A percentile compares a stretch with the other conserved stretches of the same genome.
Evolutionary conservation across 2,329 filamentous ascomycete genomes (phyloP).

Genomic region (Herpotrichia juniperi): DNA sequence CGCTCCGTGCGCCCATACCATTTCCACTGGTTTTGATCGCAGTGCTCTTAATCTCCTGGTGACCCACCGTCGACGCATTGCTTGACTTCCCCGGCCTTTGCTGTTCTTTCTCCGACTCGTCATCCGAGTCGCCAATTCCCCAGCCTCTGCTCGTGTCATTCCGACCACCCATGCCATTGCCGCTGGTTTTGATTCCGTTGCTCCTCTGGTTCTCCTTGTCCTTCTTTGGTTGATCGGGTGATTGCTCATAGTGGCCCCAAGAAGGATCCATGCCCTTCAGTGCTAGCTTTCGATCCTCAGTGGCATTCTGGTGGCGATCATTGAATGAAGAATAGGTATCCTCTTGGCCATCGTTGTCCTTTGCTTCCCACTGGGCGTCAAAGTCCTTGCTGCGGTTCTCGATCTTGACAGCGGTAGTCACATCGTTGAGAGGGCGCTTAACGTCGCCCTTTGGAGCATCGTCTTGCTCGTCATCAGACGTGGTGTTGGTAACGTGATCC

Average conservation of each 20-base stretch:
- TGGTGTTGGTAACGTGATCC: constrained; percentile 69
- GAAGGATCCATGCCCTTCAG: constrained; percentile 58
- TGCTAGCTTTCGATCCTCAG: constrained; percentile 69
- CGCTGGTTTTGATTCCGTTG: constrained; percentile 40
- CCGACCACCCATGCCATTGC: constrained; percentile 48
- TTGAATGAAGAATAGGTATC: constrained; percentile 37
- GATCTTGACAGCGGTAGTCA: constrained; percentile 76
- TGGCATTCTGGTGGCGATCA: constrained; percentile 49
- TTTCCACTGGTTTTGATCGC: constrained; percentile 42
- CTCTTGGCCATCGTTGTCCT: constrained; percentile 59
- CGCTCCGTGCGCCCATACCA: constrained; percentile 49
- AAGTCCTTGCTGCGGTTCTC: constrained; percentile 78
- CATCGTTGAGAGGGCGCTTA: constrained; percentile 63
- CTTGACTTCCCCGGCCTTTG: constrained; percentile 13
- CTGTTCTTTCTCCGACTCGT: constrained; percentile 17
- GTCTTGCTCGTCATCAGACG: constrained; percentile 55
- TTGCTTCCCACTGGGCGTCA: constrained; percentile 76
- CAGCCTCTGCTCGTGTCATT: constrained; percentile 45
- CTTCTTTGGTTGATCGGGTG: constrained; percentile 31
- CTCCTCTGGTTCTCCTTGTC: constrained; percentile 31
- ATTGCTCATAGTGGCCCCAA: constrained; percentile 43
- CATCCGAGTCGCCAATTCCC: constrained; percentile 48
- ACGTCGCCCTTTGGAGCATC: constrained; percentile 36
- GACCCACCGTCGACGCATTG: constrained; percentile 24
- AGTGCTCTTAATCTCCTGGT: constrained; percentile 27